phyloP scores from a whole-genome alignment of 2,329 filamentous ascomycete genomes.

The Penicillium vulpinum region DNA sequence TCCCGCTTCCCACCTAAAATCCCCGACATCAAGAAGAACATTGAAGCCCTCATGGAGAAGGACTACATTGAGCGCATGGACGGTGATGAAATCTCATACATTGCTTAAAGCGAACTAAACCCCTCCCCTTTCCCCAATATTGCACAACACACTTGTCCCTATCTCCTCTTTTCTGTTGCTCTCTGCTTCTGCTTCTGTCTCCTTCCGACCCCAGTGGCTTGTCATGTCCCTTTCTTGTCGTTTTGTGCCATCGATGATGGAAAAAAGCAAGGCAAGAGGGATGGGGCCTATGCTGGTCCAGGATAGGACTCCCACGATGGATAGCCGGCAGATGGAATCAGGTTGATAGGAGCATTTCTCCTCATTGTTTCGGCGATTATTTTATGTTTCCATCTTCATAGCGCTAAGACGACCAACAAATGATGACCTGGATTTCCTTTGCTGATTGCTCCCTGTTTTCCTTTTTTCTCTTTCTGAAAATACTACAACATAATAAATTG shows the following conservation, averaged over 20 bases:
- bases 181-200: not conserved
- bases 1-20: slow-evolving; percentile 91
- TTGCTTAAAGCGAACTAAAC: slow-evolving; percentile 62
- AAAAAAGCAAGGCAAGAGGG: not conserved
- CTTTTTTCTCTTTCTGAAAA: not conserved
- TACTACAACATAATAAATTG: not conserved
- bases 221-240: not conserved
- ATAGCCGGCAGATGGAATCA: slow-evolving; percentile 1
- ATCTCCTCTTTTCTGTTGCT: slow-evolving; percentile 7
- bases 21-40: slow-evolving; percentile 98
- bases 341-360: slow-evolving; percentile 16
- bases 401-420: slow-evolving; percentile 31
- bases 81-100: slow-evolving; percentile 89
- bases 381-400: slow-evolving; percentile 28
- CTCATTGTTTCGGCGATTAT: slow-evolving; percentile 20
- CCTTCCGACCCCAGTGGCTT: not conserved
- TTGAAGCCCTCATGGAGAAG: slow-evolving; percentile 97
- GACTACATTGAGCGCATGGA: slow-evolving; percentile 96
- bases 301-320: not conserved
- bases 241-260: not conserved
- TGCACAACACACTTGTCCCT: slow-evolving; percentile 9
- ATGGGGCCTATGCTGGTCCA: not conserved
- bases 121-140: not conserved
- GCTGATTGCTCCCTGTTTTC: not conserved
- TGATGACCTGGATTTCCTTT: slow-evolving; percentile 24